Conservation (phyloP, 2,329 filamentous ascomycete genomes). For the Diplodia sapinea region DNA sequence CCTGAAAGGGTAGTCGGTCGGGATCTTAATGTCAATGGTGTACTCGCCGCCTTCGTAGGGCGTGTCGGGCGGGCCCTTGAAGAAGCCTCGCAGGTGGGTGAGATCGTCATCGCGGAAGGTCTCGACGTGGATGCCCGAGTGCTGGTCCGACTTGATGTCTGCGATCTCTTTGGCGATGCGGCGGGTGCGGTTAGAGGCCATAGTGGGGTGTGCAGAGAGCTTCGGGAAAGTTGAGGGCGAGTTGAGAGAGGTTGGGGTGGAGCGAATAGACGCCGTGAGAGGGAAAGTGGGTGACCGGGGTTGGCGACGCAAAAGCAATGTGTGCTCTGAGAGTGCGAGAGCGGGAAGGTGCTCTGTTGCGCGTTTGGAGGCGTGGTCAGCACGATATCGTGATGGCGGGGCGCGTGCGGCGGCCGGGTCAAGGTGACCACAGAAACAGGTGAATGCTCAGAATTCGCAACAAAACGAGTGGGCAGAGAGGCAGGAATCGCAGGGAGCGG, state of each 20-base stretch:
- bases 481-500: not conserved
- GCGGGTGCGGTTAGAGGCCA: constrained; percentile 63
- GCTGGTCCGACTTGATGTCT: constrained; percentile 30
- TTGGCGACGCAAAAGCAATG: constrained; percentile 21
- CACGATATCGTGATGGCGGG: constrained; percentile 4
- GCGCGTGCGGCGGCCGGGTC: not conserved
- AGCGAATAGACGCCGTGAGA: not conserved
- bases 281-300: not conserved
- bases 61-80: constrained; percentile 87
- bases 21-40: constrained; percentile 83
- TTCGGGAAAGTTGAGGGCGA: constrained; percentile 20
- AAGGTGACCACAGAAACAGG: not conserved
- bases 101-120: constrained; percentile 70
- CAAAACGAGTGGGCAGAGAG: not conserved
- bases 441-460: not conserved
- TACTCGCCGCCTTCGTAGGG: constrained; percentile 89
- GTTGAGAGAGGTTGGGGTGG: constrained; percentile 21
- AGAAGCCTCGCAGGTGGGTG: constrained; percentile 80
- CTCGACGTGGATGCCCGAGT: constrained; percentile 54
- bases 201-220: constrained; percentile 41
- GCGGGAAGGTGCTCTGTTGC: constrained; percentile 9
- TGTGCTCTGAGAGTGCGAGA: not conserved
- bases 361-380: constrained; percentile 4
- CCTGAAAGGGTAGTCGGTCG: constrained; percentile 89
- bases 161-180: constrained; percentile 57